Conservation (phyloP, 2,329 filamentous ascomycete species). For the Penicillium sp. region DNA sequence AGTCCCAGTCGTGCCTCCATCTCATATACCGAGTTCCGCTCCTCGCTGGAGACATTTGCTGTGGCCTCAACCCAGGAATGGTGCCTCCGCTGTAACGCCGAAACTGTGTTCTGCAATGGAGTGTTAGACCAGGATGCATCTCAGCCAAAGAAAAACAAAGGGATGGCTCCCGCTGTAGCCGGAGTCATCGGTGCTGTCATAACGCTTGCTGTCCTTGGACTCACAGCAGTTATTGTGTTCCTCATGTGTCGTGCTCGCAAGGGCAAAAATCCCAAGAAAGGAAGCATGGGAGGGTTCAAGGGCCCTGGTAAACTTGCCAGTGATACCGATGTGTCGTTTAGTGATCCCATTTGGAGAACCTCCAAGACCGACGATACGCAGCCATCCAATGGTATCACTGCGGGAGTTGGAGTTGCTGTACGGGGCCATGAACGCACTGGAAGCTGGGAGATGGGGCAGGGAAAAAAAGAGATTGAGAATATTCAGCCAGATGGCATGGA, state of each 20-base stretch:
- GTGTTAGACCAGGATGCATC: conserved; percentile 28
- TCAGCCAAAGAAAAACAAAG: conserved; percentile 12
- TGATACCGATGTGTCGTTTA: conserved; percentile 52
- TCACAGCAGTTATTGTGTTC: conserved; percentile 41
- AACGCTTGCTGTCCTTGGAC: conserved; percentile 46
- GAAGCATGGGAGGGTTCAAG: conserved; percentile 55
- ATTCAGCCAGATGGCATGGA: conserved; percentile 1
- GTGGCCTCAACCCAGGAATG: conserved; percentile 49
- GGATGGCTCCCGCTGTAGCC: conserved; percentile 46
- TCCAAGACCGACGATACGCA: conserved; percentile 33
- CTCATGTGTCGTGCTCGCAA: conserved; percentile 50
- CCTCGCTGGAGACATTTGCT: conserved; percentile 44
- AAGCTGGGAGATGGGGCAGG: conserved; percentile 56
- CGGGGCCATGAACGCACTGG: conserved; percentile 53
- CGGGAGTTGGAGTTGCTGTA: conserved; percentile 20
- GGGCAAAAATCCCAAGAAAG: conserved; percentile 32
- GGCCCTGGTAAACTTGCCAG: conserved; percentile 53
- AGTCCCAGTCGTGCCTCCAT: conserved; percentile 47
- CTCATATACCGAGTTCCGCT: conserved; percentile 51
- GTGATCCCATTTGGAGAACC: conserved; percentile 40
- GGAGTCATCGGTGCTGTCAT: conserved; percentile 58
- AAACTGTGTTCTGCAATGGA: conserved; percentile 52
- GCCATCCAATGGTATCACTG: conserved; percentile 21
- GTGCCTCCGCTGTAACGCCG: conserved; percentile 51
- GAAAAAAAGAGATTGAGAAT: conserved; percentile 26